Base-by-base conservation (phyloP, 2,329 filamentous ascomycete genomes). In the Scedosporium dehoogii region DNA sequence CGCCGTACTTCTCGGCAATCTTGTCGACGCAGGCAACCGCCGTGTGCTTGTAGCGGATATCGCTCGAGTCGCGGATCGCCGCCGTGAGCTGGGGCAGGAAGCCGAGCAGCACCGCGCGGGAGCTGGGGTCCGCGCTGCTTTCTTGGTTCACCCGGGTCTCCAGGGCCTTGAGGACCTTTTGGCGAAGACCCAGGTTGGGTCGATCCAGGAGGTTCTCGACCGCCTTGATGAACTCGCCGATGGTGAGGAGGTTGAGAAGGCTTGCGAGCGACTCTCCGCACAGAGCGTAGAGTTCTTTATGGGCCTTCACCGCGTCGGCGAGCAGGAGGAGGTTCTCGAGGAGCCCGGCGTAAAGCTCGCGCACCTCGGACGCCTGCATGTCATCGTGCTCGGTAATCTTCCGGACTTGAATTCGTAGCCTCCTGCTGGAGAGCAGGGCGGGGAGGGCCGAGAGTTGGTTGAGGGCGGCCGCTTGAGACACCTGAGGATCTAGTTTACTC, bases 1-100 rank as follows among this genome's bases (percentile, higher is more conserved):
- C 96, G 67, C 94, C 96, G 72, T 96, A 97, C 73, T 93, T 93
- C 75, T 97, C 92, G 2, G 90, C 85, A 65, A 99, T 96, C 73
- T 91, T 90, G 75, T 97, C 92, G 55, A 97, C 88, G 68, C 93
- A 97, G 42, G 87, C 86, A 65, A 99, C 87, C 1, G 92, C 90
- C 10, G 90, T 91, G 69, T 92, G 88, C 75, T 93, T 92, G 72
- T 94, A 88, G 29, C 85, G 81, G 61, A 88, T 83, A 67, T 94
- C 87, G 38, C 82, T 78, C 6, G 89, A 88, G 59, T 88, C 83
- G 62, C 87, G 80, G 64, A 99, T 85, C 56, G 96, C 89, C 21
- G 83, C 81, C 18, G 90, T 90, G 65, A 96, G 81, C 67, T 88
- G 88, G 10, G 90, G 87, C 66, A 96, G 72, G 79, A 97, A 94